Percentiles rank a stretch among this genome's conserved stretches.
Evolutionary conservation across 352 stramenopile genomes (phyloP).

Genomic region (Pythium pyrilobum): DNA sequence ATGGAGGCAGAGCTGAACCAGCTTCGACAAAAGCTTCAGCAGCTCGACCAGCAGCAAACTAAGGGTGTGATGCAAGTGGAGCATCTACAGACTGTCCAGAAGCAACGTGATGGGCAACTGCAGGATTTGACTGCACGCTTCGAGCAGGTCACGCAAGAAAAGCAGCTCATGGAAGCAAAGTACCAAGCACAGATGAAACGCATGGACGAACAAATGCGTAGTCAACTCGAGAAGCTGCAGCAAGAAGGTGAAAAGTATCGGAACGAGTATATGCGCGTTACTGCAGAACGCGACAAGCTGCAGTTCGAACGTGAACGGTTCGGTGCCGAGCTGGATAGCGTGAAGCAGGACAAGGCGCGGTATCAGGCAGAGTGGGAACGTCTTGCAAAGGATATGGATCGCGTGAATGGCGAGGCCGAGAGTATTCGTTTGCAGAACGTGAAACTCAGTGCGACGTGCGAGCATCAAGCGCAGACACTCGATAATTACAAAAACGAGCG

Average conservation of each 20-base stretch:
- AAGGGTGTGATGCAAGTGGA: conserved; percentile 35
- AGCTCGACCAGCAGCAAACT: conserved; percentile 34
- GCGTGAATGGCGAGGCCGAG: conserved; percentile 34
- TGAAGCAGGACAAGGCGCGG: conserved; percentile 40
- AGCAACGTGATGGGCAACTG: conserved; percentile 46
- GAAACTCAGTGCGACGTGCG: conserved; percentile 43
- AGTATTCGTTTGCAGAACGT: conserved; percentile 44
- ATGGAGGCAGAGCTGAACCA: conserved; percentile 28
- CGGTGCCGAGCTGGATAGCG: conserved; percentile 36
- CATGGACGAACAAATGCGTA: conserved; percentile 60
- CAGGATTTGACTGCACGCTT: conserved; percentile 27
- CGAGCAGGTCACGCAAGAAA: conserved; percentile 38
- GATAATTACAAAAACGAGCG: conserved; percentile 42
- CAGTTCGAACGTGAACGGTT: conserved; percentile 56
- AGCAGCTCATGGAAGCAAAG: conserved; percentile 33
- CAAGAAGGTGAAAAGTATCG: conserved; percentile 56
- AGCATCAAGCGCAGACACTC: conserved; percentile 49
- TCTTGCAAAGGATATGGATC: conserved; percentile 40
- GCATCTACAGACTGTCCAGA: conserved; percentile 32
- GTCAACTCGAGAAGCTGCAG: conserved; percentile 42
- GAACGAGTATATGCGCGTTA: conserved; percentile 35
- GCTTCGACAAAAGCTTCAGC: conserved; percentile 21
- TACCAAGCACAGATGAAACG: conserved; percentile 44
- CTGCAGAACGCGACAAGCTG: conserved; percentile 46
- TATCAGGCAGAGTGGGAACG: conserved; percentile 50